phyloP scores from a whole-genome alignment of 2,329 filamentous ascomycete species.

The Orbilia javanica region DNA sequence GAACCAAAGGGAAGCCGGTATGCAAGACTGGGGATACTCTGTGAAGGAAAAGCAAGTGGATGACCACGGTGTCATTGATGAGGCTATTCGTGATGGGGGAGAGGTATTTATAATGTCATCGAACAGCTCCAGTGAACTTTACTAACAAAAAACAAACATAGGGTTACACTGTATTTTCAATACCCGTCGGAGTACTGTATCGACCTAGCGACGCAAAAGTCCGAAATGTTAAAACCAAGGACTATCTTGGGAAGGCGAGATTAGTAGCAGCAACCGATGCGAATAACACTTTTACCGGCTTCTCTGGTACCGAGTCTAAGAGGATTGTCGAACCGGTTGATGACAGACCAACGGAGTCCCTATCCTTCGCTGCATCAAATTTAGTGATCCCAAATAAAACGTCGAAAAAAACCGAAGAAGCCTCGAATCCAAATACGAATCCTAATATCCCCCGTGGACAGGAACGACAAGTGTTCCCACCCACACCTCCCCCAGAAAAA shows the following conservation, averaged over 20 bases:
- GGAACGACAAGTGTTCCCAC: slow-evolving; percentile 79
- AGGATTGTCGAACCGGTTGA: slow-evolving; percentile 71
- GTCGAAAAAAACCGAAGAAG: slow-evolving; percentile 51
- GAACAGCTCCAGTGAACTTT: not conserved
- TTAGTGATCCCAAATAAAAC: slow-evolving; percentile 85
- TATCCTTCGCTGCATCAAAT: slow-evolving; percentile 93
- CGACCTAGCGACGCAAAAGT: slow-evolving; percentile 97
- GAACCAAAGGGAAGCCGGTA: slow-evolving; percentile 87
- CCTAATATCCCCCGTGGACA: slow-evolving; percentile 64
- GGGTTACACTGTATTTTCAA: slow-evolving; percentile 99
- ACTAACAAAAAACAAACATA: slow-evolving; percentile 64
- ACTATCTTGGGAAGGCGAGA: slow-evolving; percentile 96
- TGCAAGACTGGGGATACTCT: slow-evolving; percentile 90
- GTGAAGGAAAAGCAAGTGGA: slow-evolving; percentile 96
- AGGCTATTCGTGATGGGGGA: slow-evolving; percentile 91
- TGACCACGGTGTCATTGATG: slow-evolving; percentile 97
- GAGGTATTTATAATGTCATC: slow-evolving; percentile 73
- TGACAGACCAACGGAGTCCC: slow-evolving; percentile 82
- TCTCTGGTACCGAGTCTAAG: slow-evolving; percentile 82
- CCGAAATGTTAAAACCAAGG: slow-evolving; percentile 96
- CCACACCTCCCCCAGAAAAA: slow-evolving; percentile 95
- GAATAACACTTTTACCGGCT: slow-evolving; percentile 83
- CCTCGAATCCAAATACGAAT: slow-evolving; percentile 65
- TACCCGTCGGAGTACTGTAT: slow-evolving; percentile 94
- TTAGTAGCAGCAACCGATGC: slow-evolving; percentile 89